Percentiles rank a stretch among this genome's conserved stretches.
These are phyloP conservation scores for Lanmaoa rubissima DNA, from an alignment of 768 basidiomycete genomes.

Conservation along the genomic window DNA sequence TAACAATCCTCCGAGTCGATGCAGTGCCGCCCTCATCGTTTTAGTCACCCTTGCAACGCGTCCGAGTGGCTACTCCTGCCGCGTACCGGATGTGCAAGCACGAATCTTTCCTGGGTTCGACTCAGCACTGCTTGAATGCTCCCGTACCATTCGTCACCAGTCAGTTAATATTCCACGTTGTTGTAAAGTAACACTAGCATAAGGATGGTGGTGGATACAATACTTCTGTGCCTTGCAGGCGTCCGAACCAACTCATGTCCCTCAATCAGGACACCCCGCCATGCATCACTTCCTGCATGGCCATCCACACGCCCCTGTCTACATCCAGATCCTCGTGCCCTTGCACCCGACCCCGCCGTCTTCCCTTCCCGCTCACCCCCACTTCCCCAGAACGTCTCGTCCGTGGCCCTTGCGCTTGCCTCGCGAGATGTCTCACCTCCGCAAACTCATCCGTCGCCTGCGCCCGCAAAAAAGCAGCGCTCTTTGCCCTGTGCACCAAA, in stretches of 20 bases:
- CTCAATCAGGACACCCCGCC: background rate
- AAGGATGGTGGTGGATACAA: background rate
- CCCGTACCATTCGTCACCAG: background rate
- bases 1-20: no score
- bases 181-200: background rate
- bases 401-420: slow-evolving; percentile 32
- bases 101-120: background rate
- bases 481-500: slow-evolving; percentile 60
- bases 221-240: background rate
- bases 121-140: no score
- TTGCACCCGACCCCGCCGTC: slow-evolving; percentile 12
- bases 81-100: background rate
- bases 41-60: no score
- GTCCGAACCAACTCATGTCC: background rate
- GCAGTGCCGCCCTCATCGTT: no score
- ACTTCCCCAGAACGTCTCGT: background rate
- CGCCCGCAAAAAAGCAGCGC: slow-evolving; percentile 68
- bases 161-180: background rate
- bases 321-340: slow-evolving; percentile 6
- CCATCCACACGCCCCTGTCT: slow-evolving; percentile 17
- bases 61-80: no score
- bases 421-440: slow-evolving; percentile 69
- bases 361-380: background rate
- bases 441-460: slow-evolving; percentile 72
- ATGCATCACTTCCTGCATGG: slow-evolving; percentile 26